Base-by-base conservation (phyloP, 495 filamentous ascomycete genomes). In the Pseudevernia furfuracea region DNA sequence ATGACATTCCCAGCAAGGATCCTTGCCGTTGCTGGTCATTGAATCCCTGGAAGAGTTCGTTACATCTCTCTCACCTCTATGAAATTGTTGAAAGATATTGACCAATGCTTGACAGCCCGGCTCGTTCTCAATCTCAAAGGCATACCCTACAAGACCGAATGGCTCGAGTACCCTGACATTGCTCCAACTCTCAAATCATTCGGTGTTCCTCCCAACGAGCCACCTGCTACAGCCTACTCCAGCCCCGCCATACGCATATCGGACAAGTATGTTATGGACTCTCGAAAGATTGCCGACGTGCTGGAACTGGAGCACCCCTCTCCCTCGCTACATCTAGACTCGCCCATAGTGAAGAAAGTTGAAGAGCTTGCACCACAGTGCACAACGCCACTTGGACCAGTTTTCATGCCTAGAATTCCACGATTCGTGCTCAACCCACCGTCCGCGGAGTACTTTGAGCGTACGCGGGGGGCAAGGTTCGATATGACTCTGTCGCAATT, bases 161-260 rank as follows among this genome's bases (percentile, higher is more conserved):
- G 84, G 84, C 71, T 83, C 62, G 82, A 88, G 68, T 87, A 87
- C 70, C 85, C 84, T 7, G 81, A 87, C 56, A 75, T 89, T 64
- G 76, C 70, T 11, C 73, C 80, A 2, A 76, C 61, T 32, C 70
- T 85, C 53, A 72, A 78, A 61, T 74, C 76, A 28, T 28, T 71
- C 60, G 73, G 72, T 41, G 56, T 78, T 43, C 61, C 72, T 41
- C 72, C 77, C 56, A 84, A 80, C 67, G 61, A 73, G 58, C 70
- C 71, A 1, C 71, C 65, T 32, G 61, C 25, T 5, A 28, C 64
- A 19, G 44, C 71, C 36, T 87, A 85, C 75, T 83, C 82, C 8
- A 76, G 80, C 67, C 86, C 86, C 2, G 71, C 82, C 37, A 71
- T 86, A 66, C 72, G 68, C 46, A 67, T 82, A 48, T 76, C 82